Conservation (phyloP, 176 grass and related monocot genomes). For the Dactylis glomerata region DNA sequence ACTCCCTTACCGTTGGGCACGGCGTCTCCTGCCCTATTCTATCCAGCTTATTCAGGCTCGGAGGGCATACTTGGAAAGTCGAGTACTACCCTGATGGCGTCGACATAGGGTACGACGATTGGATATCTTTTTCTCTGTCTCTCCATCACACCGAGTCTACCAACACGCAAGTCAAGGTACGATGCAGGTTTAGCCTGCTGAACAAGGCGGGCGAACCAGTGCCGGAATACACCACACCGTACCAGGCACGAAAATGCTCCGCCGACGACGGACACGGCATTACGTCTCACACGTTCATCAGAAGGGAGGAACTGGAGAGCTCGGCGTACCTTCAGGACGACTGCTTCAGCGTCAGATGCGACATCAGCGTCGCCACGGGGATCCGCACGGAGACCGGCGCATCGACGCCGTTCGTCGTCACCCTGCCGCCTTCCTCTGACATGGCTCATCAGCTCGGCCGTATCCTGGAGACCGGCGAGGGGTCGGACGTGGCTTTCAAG, state of each 20-base stretch:
- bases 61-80: not conserved
- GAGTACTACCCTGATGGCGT: not conserved
- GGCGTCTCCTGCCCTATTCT: not conserved
- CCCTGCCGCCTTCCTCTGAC: not conserved
- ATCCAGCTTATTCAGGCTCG: not conserved
- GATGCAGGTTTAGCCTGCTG: not conserved
- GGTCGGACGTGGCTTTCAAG: not conserved
- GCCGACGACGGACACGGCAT: not conserved
- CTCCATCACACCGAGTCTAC: not conserved
- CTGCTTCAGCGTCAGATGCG: not conserved
- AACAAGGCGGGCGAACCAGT: not conserved
- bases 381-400: not conserved
- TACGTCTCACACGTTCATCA: not conserved
- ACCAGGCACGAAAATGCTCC: not conserved
- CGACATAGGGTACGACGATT: not conserved
- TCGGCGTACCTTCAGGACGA: not conserved
- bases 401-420: not conserved
- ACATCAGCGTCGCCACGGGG: not conserved
- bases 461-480: not conserved
- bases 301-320: not conserved
- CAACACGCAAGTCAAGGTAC: not conserved
- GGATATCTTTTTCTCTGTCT: not conserved
- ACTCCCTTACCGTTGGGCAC: not conserved
- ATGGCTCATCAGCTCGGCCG: not conserved
- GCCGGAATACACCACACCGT: not conserved